phyloP scores from a whole-genome alignment of 2,329 filamentous ascomycete genomes.

The Colletotrichum nymphaeae region DNA sequence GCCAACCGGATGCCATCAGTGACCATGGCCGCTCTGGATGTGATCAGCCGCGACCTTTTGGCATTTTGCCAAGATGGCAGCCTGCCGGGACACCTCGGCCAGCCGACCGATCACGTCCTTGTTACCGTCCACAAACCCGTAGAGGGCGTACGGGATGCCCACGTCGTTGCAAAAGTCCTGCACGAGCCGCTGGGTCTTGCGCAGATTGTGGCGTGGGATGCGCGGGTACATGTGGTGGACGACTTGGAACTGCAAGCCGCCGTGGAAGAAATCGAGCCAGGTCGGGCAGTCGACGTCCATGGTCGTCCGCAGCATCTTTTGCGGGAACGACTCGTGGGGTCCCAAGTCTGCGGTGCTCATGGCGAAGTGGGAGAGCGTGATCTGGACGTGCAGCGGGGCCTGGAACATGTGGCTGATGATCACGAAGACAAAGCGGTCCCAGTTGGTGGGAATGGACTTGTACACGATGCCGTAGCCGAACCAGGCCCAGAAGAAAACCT shows the following conservation, averaged over 20 bases:
- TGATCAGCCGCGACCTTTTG: slow-evolving; percentile 61
- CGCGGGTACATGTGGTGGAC: slow-evolving; percentile 89
- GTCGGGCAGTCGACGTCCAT: slow-evolving; percentile 92
- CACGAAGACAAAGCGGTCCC: slow-evolving; percentile 78
- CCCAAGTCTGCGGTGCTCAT: slow-evolving; percentile 93
- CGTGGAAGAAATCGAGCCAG: slow-evolving; percentile 92
- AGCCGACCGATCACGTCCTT: slow-evolving; percentile 81
- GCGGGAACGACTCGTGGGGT: slow-evolving; percentile 85
- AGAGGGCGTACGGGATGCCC: slow-evolving; percentile 85
- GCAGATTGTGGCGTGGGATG: slow-evolving; percentile 86
- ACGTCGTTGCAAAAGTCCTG: slow-evolving; percentile 86
- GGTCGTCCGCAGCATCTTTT: slow-evolving; percentile 91
- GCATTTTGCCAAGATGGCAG: slow-evolving; percentile 81
- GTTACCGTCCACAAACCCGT: slow-evolving; percentile 87
- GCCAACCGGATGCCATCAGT: slow-evolving; percentile 12
- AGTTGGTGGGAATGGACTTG: slow-evolving; percentile 74
- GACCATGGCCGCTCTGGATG: slow-evolving; percentile 26
- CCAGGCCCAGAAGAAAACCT: slow-evolving; percentile 86
- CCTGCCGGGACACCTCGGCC: slow-evolving; percentile 83
- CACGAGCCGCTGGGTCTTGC: slow-evolving; percentile 79
- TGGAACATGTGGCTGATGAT: slow-evolving; percentile 85
- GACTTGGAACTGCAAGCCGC: slow-evolving; percentile 89
- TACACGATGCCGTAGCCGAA: slow-evolving; percentile 88
- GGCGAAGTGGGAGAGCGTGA: slow-evolving; percentile 91
- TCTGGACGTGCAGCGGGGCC: slow-evolving; percentile 87